Conservation (phyloP, 805 yeast species). For the Ogataea nakhonphanomensis region DNA sequence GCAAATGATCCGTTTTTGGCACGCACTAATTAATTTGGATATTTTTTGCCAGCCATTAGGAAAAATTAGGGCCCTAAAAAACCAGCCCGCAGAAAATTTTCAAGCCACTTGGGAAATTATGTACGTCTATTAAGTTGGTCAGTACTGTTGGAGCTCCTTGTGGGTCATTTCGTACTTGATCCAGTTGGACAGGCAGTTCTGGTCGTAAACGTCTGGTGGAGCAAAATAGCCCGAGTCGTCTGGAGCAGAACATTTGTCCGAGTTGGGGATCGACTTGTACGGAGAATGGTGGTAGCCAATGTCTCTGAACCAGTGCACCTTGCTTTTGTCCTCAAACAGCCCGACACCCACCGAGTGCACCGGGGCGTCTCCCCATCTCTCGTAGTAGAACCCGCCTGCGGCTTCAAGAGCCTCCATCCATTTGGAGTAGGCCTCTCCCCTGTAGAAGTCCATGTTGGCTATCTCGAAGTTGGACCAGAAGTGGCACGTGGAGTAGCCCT, state of each 20-base stretch:
- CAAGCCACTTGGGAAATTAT: slow-evolving; percentile 1
- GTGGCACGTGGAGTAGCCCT: slow-evolving; percentile 62
- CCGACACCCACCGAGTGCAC: slow-evolving; percentile 77
- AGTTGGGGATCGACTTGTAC: slow-evolving; percentile 74
- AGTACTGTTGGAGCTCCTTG: slow-evolving; percentile 33
- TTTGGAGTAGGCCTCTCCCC: slow-evolving; percentile 62
- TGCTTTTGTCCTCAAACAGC: slow-evolving; percentile 64
- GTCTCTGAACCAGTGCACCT: slow-evolving; percentile 84
- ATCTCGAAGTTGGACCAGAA: slow-evolving; percentile 90
- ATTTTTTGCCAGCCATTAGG: too few relatives aligned
- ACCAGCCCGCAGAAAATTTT: slow-evolving; percentile 1
- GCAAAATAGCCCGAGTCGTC: slow-evolving; percentile 34
- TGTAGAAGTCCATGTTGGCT: slow-evolving; percentile 76
- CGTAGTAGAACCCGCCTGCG: slow-evolving; percentile 84
- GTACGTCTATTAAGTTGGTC: background rate
- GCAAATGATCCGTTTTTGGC: background rate
- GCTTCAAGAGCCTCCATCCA: slow-evolving; percentile 67
- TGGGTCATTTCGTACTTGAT: slow-evolving; percentile 36
- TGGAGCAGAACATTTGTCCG: slow-evolving; percentile 42
- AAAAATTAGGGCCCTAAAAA: slow-evolving; percentile 1
- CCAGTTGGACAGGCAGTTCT: slow-evolving; percentile 36
- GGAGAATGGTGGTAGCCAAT: slow-evolving; percentile 77
- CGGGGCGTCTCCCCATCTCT: slow-evolving; percentile 94
- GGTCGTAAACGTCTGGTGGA: slow-evolving; percentile 32
- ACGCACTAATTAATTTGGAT: background rate